Conservation (phyloP, 2,329 filamentous ascomycete genomes). For the Diaporthe australafricana region DNA sequence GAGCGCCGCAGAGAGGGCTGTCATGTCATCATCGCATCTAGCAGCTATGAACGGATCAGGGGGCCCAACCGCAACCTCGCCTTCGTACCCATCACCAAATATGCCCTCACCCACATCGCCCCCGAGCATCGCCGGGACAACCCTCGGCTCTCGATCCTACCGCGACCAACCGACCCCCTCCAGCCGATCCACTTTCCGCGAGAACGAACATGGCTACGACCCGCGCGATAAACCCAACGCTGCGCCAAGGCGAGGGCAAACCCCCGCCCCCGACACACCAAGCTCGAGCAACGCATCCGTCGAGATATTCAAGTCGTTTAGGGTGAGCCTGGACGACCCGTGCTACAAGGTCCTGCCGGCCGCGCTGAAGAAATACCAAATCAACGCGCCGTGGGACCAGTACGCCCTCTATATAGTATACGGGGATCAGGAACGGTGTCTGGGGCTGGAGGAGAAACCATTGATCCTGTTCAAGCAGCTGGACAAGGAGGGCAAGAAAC, state of each 20-base stretch:
- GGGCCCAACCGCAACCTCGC: slow-evolving; percentile 63
- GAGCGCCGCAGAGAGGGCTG: slow-evolving; percentile 74
- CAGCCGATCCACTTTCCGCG: slow-evolving; percentile 66
- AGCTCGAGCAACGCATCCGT: slow-evolving; percentile 70
- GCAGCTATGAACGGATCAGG: slow-evolving; percentile 74
- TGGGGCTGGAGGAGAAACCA: slow-evolving; percentile 92
- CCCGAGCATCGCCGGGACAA: slow-evolving; percentile 62
- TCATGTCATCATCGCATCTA: slow-evolving; percentile 76
- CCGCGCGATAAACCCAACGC: slow-evolving; percentile 50
- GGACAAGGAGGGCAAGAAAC: slow-evolving; percentile 96
- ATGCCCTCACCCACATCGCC: slow-evolving; percentile 78
- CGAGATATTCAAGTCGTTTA: slow-evolving; percentile 99
- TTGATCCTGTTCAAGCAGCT: slow-evolving; percentile 97
- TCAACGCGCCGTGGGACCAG: slow-evolving; percentile 96
- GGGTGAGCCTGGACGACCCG: slow-evolving; percentile 96
- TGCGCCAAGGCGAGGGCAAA: slow-evolving; percentile 69
- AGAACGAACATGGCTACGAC: slow-evolving; percentile 57
- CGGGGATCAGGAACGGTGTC: slow-evolving; percentile 95
- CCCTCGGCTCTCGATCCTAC: slow-evolving; percentile 72
- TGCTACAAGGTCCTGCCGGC: slow-evolving; percentile 97
- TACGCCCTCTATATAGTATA: slow-evolving; percentile 99
- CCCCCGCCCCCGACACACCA: slow-evolving; percentile 71
- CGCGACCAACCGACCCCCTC: slow-evolving; percentile 68
- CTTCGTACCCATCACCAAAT: slow-evolving; percentile 72
- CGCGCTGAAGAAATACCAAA: slow-evolving; percentile 97